Percentiles rank a stretch among this genome's conserved stretches.
Evolutionary conservation across 2,329 filamentous ascomycete species (phyloP).

Genomic region (Escovopsis weberi): DNA sequence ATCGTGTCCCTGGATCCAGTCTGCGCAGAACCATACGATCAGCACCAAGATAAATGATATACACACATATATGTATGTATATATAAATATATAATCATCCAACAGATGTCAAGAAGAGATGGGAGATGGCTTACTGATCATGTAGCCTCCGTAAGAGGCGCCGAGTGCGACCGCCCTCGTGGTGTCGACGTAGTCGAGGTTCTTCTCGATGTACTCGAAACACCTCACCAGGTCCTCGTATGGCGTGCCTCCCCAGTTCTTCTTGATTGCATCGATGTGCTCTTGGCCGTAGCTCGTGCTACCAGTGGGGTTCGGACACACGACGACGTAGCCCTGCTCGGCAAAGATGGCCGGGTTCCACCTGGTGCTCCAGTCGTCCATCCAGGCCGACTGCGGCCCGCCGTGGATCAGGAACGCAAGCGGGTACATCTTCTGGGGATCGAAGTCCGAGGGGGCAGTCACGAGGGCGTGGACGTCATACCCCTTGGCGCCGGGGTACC

Average conservation of each 20-base stretch:
- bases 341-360: constrained; percentile 83
- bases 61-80: background rate
- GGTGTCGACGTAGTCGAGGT: constrained; percentile 55
- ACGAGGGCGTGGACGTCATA: constrained; percentile 56
- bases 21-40: constrained; percentile 20
- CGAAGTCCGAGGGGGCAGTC: constrained; percentile 52
- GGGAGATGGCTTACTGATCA: constrained; percentile 43
- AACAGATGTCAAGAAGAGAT: background rate
- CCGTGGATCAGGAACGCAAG: constrained; percentile 71
- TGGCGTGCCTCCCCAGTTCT: constrained; percentile 73
- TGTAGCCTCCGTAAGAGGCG: constrained; percentile 61
- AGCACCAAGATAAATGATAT: too few species aligned
- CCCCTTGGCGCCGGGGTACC: constrained; percentile 49
- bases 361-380: constrained; percentile 61
- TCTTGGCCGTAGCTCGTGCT: constrained; percentile 71
- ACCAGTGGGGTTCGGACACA: constrained; percentile 72
- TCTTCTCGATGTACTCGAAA: constrained; percentile 56
- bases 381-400: constrained; percentile 66
- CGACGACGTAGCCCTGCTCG: constrained; percentile 73
- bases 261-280: constrained; percentile 60
- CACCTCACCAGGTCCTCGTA: constrained; percentile 71
- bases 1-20: constrained; percentile 83
- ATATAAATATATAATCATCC: too few species aligned
- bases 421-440: constrained; percentile 58
- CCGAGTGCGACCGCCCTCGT: constrained; percentile 57